Percentiles rank a stretch among this genome's conserved stretches.
Evolutionary conservation across 768 basidiomycete species (phyloP).

Genomic region (Kwoniella shandongensis): DNA sequence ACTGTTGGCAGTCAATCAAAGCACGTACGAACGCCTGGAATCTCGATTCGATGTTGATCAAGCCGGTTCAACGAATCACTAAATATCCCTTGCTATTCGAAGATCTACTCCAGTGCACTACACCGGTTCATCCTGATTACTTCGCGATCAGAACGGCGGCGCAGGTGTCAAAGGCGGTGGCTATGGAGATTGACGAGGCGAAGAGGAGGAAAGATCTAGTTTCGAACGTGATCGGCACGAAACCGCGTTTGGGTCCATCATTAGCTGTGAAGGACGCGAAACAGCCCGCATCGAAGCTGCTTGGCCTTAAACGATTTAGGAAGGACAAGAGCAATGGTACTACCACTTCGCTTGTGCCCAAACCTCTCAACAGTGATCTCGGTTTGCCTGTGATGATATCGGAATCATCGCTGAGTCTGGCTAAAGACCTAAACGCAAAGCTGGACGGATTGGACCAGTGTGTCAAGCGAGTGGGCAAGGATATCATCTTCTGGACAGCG

Average conservation of each 20-base stretch:
- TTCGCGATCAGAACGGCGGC: conserved; percentile 55
- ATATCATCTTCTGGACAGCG: conserved; percentile 42
- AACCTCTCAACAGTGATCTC: conserved; percentile 10
- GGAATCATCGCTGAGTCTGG: conserved; percentile 3
- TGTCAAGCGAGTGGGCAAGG: conserved; percentile 44
- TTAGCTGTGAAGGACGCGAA: conserved; percentile 22
- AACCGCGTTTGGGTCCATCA: conserved; percentile 4
- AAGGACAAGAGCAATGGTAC: conserved; percentile 36
- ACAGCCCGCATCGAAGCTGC: conserved; percentile 7
- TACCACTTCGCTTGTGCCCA: conserved; percentile 11
- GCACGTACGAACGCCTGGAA: conserved; percentile 54
- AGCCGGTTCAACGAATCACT: conserved; percentile 53
- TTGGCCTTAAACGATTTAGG: conserved; percentile 46
- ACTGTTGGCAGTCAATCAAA: conserved; percentile 51
- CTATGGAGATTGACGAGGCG: conserved; percentile 68
- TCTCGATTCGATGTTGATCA: conserved; percentile 54
- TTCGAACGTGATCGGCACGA: conserved; percentile 35
- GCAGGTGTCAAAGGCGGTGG: conserved; percentile 54
- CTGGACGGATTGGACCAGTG: conserved; percentile 39
- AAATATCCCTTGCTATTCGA: conserved; percentile 53
- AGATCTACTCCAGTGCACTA: conserved; percentile 51
- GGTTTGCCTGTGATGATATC: conserved; percentile 8
- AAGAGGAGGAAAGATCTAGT: conserved; percentile 70
- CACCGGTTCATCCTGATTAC: conserved; percentile 53
- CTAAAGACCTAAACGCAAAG: conserved; percentile 22